Conservation (phyloP, 164 flowering plant species). For the Santalum album region DNA sequence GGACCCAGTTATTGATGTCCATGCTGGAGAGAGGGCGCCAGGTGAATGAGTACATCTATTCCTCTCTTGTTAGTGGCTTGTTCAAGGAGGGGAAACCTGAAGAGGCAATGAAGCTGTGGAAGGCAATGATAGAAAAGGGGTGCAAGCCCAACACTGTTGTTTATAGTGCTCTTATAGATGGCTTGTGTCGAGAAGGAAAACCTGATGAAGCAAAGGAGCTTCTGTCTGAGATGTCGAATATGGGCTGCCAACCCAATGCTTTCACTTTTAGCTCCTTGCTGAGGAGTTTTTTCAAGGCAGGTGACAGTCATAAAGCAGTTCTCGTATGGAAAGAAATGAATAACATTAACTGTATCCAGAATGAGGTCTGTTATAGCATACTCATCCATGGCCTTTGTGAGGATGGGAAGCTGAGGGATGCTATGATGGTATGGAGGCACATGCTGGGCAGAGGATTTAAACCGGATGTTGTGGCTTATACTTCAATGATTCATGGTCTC, state of each 20-base stretch:
- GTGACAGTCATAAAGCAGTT: constrained; percentile 47
- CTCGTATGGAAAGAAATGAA: constrained; percentile 67
- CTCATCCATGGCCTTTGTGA: constrained; percentile 66
- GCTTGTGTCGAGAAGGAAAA: constrained; percentile 56
- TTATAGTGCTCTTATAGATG: constrained; percentile 71
- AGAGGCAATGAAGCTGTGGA: constrained; percentile 59
- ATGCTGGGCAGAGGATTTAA: constrained; percentile 55
- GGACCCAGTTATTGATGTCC: constrained; percentile 24
- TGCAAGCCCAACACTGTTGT: constrained; percentile 55
- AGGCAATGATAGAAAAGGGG: constrained; percentile 48
- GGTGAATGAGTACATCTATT: constrained; percentile 57
- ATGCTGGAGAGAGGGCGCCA: constrained; percentile 60
- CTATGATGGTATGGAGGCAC: constrained; percentile 60
- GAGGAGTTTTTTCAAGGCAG: constrained; percentile 55
- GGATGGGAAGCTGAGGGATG: constrained; percentile 58
- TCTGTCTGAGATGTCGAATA: constrained; percentile 43
- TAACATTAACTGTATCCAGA: constrained; percentile 24
- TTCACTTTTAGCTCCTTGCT: constrained; percentile 71
- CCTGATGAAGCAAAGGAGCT: constrained; percentile 41
- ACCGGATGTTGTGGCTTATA: constrained; percentile 75
- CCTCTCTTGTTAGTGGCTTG: constrained; percentile 67
- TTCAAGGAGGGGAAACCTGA: constrained; percentile 62
- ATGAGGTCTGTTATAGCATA: constrained; percentile 61
- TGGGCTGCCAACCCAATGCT: constrained; percentile 57
- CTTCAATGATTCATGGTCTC: constrained; percentile 73